Percentiles rank a stretch among this genome's conserved stretches.
Evolutionary conservation across 495 filamentous ascomycete genomes (phyloP).

Genomic region (Tirmania nivea): DNA sequence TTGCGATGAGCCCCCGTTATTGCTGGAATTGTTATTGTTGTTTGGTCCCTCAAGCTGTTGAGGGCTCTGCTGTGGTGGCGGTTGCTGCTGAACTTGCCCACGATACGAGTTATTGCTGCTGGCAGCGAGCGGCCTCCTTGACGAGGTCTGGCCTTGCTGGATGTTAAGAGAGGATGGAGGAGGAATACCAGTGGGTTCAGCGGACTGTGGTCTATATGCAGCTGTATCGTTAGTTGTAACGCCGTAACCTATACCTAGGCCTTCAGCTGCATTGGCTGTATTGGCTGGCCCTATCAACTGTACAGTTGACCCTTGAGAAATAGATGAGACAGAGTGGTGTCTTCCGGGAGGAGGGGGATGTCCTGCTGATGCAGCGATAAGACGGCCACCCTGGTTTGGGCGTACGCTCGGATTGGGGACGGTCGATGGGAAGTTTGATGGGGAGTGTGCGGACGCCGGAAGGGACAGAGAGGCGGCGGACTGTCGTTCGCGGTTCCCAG

Average conservation of each 20-base stretch:
- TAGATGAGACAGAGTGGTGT: neutral
- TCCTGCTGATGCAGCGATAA: neutral
- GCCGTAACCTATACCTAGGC: neutral
- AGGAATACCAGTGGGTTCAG: too few relatives aligned
- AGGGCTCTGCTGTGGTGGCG: neutral
- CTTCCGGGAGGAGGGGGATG: neutral
- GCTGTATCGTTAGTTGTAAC: neutral
- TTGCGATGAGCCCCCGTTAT: neutral
- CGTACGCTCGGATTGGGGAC: neutral
- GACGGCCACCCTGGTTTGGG: neutral
- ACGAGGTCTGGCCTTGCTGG: too few relatives aligned
- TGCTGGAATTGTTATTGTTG: neutral
- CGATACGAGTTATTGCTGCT: neutral
- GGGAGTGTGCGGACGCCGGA: neutral
- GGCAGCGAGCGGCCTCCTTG: neutral
- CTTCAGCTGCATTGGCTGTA: neutral
- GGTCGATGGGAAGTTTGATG: too few relatives aligned
- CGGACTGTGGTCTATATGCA: neutral
- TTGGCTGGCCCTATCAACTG: neutral
- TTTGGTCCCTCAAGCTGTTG: neutral
- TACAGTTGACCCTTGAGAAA: neutral
- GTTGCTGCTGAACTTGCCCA: neutral
- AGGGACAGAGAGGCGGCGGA: neutral
- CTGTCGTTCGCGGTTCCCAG: neutral
- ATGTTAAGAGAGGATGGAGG: too few relatives aligned